Evolutionary conservation across 176 grass and related monocot species (phyloP), one percentile per base, ranked within the genome.

Genomic region (Hyparrhenia diplandra): DNA sequence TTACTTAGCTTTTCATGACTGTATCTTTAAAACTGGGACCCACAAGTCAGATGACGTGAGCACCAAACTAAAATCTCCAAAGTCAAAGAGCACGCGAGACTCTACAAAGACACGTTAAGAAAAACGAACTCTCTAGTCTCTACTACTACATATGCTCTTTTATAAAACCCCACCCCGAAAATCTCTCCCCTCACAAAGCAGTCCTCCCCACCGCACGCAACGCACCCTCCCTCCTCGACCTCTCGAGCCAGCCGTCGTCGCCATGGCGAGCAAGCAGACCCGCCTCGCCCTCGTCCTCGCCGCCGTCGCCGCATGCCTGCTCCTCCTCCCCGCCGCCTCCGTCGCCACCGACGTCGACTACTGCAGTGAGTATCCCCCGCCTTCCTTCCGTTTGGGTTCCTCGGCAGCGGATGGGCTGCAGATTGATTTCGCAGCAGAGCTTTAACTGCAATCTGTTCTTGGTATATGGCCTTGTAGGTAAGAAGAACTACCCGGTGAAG

Each of bases 401-500:
- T 24, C 21, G 37, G 2, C 21, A 40, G 30, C 36, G 3, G 4
- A 4, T 4, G 31, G 45, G 32, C 51, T 2, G 76, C 5, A 28
- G 45, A 40, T n/a, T n/a, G n/a, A n/a, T 31, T 40, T 18, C 23
- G 36, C 23, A n/a, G n/a, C n/a, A 6, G 78, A 71, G 57, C 24
- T 24, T 10, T 43, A n/a, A 34, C 2, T 20, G 10, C 34, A 5
- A 64, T 5, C 8, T 39, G 28, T 35, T 14, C 13, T 29, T 31
- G 35, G 27, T 67, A n/a, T n/a, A 7, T 54, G 24, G 14, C 68
- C 60, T n/a, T 65, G 63, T 90, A 99, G 92, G 85, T 13, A 93
- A 84, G 29, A 83, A 75, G 47, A 13, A 91, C 42, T 95, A 99
- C 86, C 82, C 82, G 43, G 96, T 99, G 82, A 88, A 90, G 83